These are phyloP conservation scores for Xylariaceae sp. DNA, from an alignment of 2,329 filamentous ascomycete genomes.

Conservation along the genomic window DNA sequence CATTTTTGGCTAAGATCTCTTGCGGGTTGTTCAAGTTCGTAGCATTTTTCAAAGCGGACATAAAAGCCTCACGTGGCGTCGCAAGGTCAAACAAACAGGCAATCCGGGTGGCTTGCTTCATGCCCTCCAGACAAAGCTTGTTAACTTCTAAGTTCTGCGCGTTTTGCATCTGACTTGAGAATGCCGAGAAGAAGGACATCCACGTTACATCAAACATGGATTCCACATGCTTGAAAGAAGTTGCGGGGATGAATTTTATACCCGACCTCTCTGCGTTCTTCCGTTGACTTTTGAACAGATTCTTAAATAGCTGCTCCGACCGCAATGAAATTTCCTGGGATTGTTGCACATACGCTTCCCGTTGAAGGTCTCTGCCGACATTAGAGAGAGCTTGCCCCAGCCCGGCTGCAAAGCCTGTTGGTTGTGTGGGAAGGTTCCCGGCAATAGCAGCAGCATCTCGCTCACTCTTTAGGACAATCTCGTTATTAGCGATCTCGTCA, in stretches of 20 bases:
- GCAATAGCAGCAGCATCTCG: constrained; percentile 80
- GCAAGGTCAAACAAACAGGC: constrained; percentile 89
- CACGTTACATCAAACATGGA: constrained; percentile 99
- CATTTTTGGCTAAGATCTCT: constrained; percentile 92
- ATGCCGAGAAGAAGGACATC: constrained; percentile 97
- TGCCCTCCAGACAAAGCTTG: constrained; percentile 86
- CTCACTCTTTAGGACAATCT: constrained; percentile 92
- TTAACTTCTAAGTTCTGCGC: constrained; percentile 89
- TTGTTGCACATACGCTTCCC: constrained; percentile 89
- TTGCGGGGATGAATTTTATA: constrained; percentile 81
- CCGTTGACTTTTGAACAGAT: constrained; percentile 81
- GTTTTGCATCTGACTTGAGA: constrained; percentile 90
- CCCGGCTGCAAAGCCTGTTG: constrained; percentile 68
- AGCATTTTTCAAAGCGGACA: constrained; percentile 84
- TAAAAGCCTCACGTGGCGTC: constrained; percentile 91
- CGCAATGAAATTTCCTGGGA: constrained; percentile 81
- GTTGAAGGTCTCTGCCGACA: constrained; percentile 82
- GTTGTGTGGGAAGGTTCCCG: constrained; percentile 54
- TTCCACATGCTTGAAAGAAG: constrained; percentile 88
- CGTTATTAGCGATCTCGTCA: constrained; percentile 84
- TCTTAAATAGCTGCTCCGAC: constrained; percentile 84
- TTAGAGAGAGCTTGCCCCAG: constrained; percentile 87
- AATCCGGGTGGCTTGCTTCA: constrained; percentile 89
- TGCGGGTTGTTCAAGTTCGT: constrained; percentile 94
- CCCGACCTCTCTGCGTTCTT: constrained; percentile 66